Conservation (phyloP, 2,329 filamentous ascomycete species). For the Colletotrichum orchidophilum region DNA sequence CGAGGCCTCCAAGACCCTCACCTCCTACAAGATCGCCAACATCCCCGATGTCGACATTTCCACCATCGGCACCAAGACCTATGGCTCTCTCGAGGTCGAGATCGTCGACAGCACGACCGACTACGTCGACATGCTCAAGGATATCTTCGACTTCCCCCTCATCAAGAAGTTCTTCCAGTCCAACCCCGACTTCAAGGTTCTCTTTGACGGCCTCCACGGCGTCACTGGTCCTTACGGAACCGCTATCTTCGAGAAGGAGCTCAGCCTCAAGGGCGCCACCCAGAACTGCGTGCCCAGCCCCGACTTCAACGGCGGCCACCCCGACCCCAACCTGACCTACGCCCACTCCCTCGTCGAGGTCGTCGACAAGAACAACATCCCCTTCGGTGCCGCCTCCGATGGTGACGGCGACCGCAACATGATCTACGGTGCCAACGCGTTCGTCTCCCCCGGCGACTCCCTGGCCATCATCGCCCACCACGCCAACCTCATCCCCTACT, state of each 20-base stretch:
- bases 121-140: constrained; percentile 95
- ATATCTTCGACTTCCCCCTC: constrained; percentile 96
- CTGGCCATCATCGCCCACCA: constrained; percentile 98
- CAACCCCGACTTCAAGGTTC: constrained; percentile 93
- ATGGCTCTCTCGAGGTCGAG: constrained; percentile 91
- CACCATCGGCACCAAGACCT: constrained; percentile 83
- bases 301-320: constrained; percentile 97
- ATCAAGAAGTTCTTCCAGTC: constrained; percentile 93
- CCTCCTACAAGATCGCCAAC: constrained; percentile 89
- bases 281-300: constrained; percentile 94
- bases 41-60: constrained; percentile 87
- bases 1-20: constrained; percentile 88
- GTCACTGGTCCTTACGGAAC: constrained; percentile 96
- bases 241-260: constrained; percentile 93
- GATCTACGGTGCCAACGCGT: constrained; percentile 97
- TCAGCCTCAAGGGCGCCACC: constrained; percentile 79
- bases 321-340: constrained; percentile 97
- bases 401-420: constrained; percentile 99
- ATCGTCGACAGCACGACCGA: constrained; percentile 92
- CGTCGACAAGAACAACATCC: constrained; percentile 90
- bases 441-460: constrained; percentile 97
- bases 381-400: constrained; percentile 96
- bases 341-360: constrained; percentile 93
- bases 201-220: constrained; percentile 94
- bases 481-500: constrained; percentile 95